Conservation (phyloP, 2,329 filamentous ascomycete species). For the Exophiala bonariae region DNA sequence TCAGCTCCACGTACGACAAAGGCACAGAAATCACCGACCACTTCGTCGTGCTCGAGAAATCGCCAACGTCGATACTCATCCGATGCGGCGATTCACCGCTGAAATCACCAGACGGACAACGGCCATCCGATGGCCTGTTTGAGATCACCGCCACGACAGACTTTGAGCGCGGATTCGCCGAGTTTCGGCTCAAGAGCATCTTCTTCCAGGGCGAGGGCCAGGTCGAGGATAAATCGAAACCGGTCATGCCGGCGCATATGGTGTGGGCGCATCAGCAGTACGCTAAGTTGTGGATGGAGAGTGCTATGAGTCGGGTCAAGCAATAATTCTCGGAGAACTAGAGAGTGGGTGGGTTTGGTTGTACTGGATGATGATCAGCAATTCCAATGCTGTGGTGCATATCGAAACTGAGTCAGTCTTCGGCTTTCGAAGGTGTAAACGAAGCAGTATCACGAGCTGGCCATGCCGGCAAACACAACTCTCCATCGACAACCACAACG, state of each 20-base stretch:
- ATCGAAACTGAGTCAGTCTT: no score
- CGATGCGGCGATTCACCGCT: constrained; percentile 67
- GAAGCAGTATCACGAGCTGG: no score
- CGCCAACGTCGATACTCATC: constrained; percentile 59
- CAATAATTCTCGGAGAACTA: no score
- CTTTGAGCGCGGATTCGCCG: constrained; percentile 58
- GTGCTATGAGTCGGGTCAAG: constrained; percentile 38
- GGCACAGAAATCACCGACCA: constrained; percentile 69
- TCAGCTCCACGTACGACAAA: constrained; percentile 57
- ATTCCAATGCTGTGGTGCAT: no score
- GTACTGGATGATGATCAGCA: no score
- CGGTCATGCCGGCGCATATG: constrained; percentile 33
- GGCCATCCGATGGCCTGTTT: constrained; percentile 66
- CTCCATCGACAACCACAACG: no score
- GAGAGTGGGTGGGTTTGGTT: no score
- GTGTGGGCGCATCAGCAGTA: constrained; percentile 55
- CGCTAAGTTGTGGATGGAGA: constrained; percentile 59
- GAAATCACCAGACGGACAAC: constrained; percentile 47
- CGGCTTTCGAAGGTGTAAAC: no score
- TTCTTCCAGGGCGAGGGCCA: constrained; percentile 57
- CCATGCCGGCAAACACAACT: no score
- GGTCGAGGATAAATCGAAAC: constrained; percentile 46
- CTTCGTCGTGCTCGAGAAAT: constrained; percentile 70
- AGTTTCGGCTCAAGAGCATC: constrained; percentile 65
- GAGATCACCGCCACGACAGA: constrained; percentile 64